Evolutionary conservation across 1,139 yeast species (phyloP).

Genomic region (Cylindricascospora bacillispora): DNA sequence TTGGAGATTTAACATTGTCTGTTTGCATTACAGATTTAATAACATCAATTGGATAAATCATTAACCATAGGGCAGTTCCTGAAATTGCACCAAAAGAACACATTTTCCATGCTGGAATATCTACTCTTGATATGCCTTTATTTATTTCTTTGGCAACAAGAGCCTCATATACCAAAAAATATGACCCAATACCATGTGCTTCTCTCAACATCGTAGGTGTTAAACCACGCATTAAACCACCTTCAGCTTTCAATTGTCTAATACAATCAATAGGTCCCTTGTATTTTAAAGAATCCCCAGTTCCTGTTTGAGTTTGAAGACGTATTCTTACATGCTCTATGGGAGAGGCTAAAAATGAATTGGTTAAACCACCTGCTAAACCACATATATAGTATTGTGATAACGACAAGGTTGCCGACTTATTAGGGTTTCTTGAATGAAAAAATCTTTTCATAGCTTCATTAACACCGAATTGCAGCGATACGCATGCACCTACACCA

Average conservation of each 20-base stretch:
- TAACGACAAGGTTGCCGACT: constrained; percentile 30
- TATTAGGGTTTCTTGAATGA: constrained; percentile 7
- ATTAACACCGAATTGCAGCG: constrained; percentile 80
- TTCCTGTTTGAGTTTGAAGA: constrained; percentile 54
- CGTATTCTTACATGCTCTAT: constrained; percentile 89
- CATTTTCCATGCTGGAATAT: constrained; percentile 68
- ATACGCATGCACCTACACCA: constrained; percentile 89
- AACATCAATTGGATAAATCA: constrained; percentile 74
- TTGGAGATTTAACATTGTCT: constrained; percentile 46
- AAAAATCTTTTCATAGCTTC: constrained; percentile 75
- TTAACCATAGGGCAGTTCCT: constrained; percentile 76
- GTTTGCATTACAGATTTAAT: constrained; percentile 80
- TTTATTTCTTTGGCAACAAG: constrained; percentile 47
- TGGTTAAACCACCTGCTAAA: constrained; percentile 78
- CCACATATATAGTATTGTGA: constrained; percentile 69
- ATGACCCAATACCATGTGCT: constrained; percentile 76
- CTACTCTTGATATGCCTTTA: constrained; percentile 35
- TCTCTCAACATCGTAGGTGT: constrained; percentile 75
- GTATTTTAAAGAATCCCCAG: constrained; percentile 30
- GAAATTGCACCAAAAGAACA: constrained; percentile 77
- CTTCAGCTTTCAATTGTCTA: constrained; percentile 40
- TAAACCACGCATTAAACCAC: constrained; percentile 69
- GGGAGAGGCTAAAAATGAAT: constrained; percentile 78
- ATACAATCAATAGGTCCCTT: constrained; percentile 75
- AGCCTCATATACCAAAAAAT: constrained; percentile 82